A percentile compares a stretch with the other conserved stretches of the same genome.
phyloP scores from a whole-genome alignment of 257 asterid genomes.

The Eustoma russellianum region DNA sequence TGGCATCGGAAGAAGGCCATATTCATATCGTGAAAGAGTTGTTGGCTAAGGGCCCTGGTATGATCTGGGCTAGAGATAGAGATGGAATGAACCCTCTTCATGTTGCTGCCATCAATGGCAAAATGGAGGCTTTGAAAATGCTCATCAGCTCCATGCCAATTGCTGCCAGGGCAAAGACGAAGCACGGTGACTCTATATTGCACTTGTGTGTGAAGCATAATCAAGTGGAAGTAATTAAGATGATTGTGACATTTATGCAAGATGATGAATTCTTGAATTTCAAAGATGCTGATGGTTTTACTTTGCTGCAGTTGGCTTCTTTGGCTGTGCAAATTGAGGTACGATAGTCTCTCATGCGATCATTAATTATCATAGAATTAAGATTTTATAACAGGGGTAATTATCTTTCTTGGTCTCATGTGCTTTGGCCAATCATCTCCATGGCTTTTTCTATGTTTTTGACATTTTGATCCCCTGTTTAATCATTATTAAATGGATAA shows the following conservation, averaged over 20 bases:
- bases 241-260: slow-evolving; percentile 11
- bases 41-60: slow-evolving; percentile 3
- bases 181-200: slow-evolving; percentile 11
- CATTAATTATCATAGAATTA: background rate
- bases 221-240: slow-evolving; percentile 21
- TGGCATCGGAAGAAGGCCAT: slow-evolving; percentile 23
- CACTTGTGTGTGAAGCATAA: slow-evolving; percentile 31
- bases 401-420: too few relatives aligned
- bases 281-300: slow-evolving; percentile 31
- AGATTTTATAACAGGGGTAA: too few relatives aligned
- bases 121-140: slow-evolving; percentile 16
- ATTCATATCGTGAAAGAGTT: slow-evolving; percentile 17
- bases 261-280: slow-evolving; percentile 12
- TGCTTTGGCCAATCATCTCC: too few relatives aligned
- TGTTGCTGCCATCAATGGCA: slow-evolving; percentile 30
- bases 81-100: slow-evolving; percentile 31
- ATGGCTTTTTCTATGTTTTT: too few relatives aligned
- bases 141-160: slow-evolving; percentile 8
- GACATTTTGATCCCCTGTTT: too few relatives aligned
- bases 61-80: slow-evolving; percentile 16
- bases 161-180: slow-evolving; percentile 17
- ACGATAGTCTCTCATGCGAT: background rate
- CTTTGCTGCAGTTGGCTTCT: slow-evolving; percentile 18
- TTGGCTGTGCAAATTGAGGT: slow-evolving; percentile 13
- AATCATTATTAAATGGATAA: too few relatives aligned